These are phyloP conservation scores for Acer campestre DNA, from an alignment of 345 rosid genomes.

Conservation along the genomic window DNA sequence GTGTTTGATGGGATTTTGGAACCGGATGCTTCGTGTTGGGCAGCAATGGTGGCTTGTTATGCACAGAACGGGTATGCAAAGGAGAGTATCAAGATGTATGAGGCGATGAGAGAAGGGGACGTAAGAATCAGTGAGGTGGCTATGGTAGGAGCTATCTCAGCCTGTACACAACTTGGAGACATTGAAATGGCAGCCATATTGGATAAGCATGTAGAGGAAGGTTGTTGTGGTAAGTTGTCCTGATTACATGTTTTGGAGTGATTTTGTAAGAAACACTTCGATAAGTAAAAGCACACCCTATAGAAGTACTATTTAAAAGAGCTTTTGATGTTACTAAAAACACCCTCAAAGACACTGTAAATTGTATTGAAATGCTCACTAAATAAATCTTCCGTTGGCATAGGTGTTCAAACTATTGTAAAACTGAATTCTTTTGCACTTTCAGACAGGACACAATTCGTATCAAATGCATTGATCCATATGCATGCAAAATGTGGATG, in stretches of 20 bases:
- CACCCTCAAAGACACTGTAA: not conserved
- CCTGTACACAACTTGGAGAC: slow-evolving; percentile 60
- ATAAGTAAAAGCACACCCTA: not conserved
- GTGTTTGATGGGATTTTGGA: slow-evolving; percentile 41
- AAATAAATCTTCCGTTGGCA: not conserved
- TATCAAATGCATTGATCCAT: slow-evolving; percentile 55
- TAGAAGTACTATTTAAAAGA: not conserved
- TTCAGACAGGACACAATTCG: slow-evolving; percentile 38
- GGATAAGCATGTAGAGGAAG: slow-evolving; percentile 35
- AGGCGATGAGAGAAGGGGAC: slow-evolving; percentile 28
- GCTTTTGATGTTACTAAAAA: not conserved
- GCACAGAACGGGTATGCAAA: slow-evolving; percentile 49
- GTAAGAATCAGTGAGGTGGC: slow-evolving; percentile 44
- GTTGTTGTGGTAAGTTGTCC: slow-evolving; percentile 37
- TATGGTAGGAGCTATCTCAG: slow-evolving; percentile 40
- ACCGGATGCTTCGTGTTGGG: slow-evolving; percentile 49
- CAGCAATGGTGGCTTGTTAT: slow-evolving; percentile 58
- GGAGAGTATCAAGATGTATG: slow-evolving; percentile 42
- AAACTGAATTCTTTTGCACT: not conserved
- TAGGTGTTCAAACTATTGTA: not conserved
- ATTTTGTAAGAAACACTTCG: not conserved
- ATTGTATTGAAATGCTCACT: not conserved
- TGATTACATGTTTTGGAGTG: not conserved
- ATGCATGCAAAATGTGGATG: slow-evolving; percentile 72
- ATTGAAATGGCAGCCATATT: slow-evolving; percentile 43